Conservation (phyloP, 495 filamentous ascomycete genomes). For the Neurospora sp. region DNA sequence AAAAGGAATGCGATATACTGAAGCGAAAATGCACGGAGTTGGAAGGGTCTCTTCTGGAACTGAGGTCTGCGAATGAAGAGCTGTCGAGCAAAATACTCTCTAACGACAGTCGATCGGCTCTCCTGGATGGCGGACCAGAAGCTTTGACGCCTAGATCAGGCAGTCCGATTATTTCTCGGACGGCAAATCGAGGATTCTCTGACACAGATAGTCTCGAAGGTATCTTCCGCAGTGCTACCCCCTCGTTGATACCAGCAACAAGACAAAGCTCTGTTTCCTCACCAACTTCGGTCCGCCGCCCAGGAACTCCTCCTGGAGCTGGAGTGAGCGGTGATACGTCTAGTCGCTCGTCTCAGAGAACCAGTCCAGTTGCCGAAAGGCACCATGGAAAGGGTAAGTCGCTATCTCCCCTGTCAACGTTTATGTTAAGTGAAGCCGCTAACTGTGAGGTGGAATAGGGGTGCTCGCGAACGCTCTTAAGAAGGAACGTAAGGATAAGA, state of each 20-base stretch:
- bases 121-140: constrained; percentile 3
- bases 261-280: background rate
- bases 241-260: constrained; percentile 21
- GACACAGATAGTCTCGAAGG: constrained; percentile 25
- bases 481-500: constrained; percentile 44
- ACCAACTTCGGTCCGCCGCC: constrained; percentile 7
- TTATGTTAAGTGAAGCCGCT: constrained; percentile 16
- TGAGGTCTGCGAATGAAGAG: constrained; percentile 4
- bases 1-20: constrained; percentile 30
- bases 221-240: constrained; percentile 24
- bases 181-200: constrained; percentile 21
- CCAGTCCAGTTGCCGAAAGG: constrained; percentile 34
- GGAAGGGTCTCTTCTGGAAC: constrained; percentile 26
- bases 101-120: background rate
- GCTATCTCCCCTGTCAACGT: constrained; percentile 7
- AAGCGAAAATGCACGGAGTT: constrained; percentile 32
- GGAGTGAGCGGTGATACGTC: background rate
- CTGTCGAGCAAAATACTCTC: background rate
- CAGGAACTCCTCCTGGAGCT: constrained; percentile 22
- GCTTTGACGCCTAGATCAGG: background rate
- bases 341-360: constrained; percentile 11
- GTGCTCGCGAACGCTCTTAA: constrained; percentile 48
- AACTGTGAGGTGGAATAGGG: constrained; percentile 24
- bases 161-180: constrained; percentile 6
- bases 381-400: constrained; percentile 37